phyloP scores from a whole-genome alignment of 2,329 filamentous ascomycete species.

The Sclerotinia minor region DNA sequence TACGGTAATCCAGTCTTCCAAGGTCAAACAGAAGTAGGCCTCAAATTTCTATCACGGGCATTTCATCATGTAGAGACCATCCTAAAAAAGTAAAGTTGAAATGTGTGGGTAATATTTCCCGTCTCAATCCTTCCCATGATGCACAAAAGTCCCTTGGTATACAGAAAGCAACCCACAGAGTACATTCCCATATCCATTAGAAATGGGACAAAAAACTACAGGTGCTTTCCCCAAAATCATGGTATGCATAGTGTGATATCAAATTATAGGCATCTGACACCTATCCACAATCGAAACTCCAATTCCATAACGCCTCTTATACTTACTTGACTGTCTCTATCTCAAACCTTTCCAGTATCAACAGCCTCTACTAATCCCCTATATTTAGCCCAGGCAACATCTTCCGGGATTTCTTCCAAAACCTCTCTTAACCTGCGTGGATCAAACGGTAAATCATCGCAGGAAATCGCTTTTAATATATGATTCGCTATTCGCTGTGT shows the following conservation, averaged over 20 bases:
- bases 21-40: too few relatives aligned
- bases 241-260: slow-evolving; percentile 10
- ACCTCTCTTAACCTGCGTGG: slow-evolving; percentile 51
- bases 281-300: neutral
- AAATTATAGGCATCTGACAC: too few relatives aligned
- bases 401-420: slow-evolving; percentile 23
- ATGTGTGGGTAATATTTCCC: too few relatives aligned
- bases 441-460: slow-evolving; percentile 54
- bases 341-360: neutral
- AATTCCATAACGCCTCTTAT: neutral
- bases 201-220: too few relatives aligned
- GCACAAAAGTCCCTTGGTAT: neutral
- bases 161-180: neutral
- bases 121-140: too few relatives aligned
- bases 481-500: slow-evolving; percentile 59
- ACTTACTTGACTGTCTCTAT: neutral
- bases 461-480: slow-evolving; percentile 56
- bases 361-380: slow-evolving; percentile 13
- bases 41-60: too few relatives aligned
- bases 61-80: too few relatives aligned
- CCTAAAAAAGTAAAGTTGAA: too few relatives aligned
- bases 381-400: slow-evolving; percentile 13
- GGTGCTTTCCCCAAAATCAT: neutral
- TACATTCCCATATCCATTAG: neutral
- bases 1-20: too few relatives aligned